These are phyloP conservation scores for Carex myosuroides DNA, from an alignment of 176 grass and related monocot species.

Conservation along the genomic window DNA sequence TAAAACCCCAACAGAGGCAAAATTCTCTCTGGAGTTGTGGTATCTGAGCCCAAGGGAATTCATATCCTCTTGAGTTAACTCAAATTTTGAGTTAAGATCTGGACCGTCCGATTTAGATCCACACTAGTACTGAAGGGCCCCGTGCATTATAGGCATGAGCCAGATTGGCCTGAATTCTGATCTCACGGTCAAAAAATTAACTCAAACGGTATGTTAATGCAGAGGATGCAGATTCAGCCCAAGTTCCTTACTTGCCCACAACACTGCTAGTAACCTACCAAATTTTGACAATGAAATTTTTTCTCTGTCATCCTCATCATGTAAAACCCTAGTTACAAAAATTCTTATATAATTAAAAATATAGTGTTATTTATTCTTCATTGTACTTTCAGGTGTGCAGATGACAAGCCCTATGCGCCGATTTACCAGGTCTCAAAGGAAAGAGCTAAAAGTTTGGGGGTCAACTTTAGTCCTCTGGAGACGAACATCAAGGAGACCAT, in stretches of 20 bases:
- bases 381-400: slow-evolving; percentile 33
- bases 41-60: background rate
- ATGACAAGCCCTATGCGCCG: slow-evolving; percentile 40
- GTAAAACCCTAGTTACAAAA: background rate
- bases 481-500: slow-evolving; percentile 50
- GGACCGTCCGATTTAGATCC: too few relatives aligned
- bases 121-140: too few relatives aligned
- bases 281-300: background rate
- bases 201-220: too few relatives aligned
- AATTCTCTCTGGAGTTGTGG: background rate
- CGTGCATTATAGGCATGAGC: too few relatives aligned
- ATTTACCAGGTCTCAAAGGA: slow-evolving; percentile 55
- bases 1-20: background rate
- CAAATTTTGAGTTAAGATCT: too few relatives aligned
- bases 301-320: background rate
- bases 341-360: background rate
- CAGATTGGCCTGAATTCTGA: too few relatives aligned
- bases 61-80: too few relatives aligned
- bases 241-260: background rate
- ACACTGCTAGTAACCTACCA: background rate
- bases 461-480: slow-evolving; percentile 32
- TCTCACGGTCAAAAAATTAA: too few relatives aligned
- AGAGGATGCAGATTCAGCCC: too few relatives aligned
- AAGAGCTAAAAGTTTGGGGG: slow-evolving; percentile 41
- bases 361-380: background rate